phyloP scores from a whole-genome alignment of 208 protist genomes.

The Vickermania spadyakhi region DNA sequence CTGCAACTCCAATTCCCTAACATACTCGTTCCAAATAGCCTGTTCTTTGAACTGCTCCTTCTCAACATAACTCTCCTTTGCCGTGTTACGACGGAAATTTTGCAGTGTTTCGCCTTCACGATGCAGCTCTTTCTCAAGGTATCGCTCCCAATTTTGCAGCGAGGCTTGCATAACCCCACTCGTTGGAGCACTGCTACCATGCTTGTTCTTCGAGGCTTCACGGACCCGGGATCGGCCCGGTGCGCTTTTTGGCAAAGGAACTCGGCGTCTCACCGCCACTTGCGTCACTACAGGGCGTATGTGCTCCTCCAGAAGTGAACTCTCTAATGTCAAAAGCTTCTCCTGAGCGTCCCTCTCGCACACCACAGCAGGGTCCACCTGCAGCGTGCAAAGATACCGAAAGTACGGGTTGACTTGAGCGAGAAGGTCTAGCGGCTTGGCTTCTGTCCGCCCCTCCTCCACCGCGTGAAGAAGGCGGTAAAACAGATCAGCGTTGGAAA shows the following conservation, averaged over 20 bases:
- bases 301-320: not conserved
- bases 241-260: not conserved
- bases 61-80: constrained; percentile 54
- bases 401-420: constrained; percentile 13
- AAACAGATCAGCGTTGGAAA: constrained; percentile 1
- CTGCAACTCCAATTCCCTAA: constrained; percentile 40
- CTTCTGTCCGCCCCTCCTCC: not conserved
- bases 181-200: constrained; percentile 13
- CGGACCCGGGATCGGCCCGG: not conserved
- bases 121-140: constrained; percentile 32
- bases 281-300: not conserved
- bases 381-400: constrained; percentile 10
- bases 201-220: not conserved
- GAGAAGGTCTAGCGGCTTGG: constrained; percentile 12
- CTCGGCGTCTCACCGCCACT: constrained; percentile 1
- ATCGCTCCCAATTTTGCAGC: constrained; percentile 41
- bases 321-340: not conserved
- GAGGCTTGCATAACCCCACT: constrained; percentile 56
- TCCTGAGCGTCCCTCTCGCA: not conserved
- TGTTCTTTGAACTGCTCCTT: constrained; percentile 43
- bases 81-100: constrained; percentile 39
- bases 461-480: not conserved
- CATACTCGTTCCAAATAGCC: constrained; percentile 65
- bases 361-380: constrained; percentile 1
- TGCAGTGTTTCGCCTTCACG: constrained; percentile 66